Base-by-base conservation (phyloP, 345 rosid species). In the Triadica sebifera region DNA sequence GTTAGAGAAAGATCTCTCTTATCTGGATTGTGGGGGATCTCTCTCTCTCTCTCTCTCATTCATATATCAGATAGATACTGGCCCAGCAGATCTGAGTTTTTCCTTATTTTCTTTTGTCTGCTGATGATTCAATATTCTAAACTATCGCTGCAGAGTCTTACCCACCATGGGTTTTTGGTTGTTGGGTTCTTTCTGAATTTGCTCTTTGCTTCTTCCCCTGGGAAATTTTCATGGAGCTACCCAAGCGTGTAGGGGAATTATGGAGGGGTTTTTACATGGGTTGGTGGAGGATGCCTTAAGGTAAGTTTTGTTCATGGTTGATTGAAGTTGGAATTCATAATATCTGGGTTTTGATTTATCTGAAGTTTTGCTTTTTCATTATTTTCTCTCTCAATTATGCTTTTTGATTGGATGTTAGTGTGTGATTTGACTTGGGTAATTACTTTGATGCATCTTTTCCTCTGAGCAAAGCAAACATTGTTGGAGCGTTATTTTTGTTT, bases 41-140 rank as follows among this genome's bases (percentile, higher is more conserved):
- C 29, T 74, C 78, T 63, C 10, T 72, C 65, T 60, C 39, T 50
- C 62, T 55, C 59, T 19, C 19, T n/a, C 29, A 25, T 49, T 60
- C 65, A 58, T 67, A 59, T 13, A 59, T 78, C 67, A 17, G 72
- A 65, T 78, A 58, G 59, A 19, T 55, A 58, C 62, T 68, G 59
- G 78, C 82, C 81, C 82, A 80, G 74, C 71, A 75, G 81, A 81
- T 81, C 81, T 75, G 77, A 73, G 69, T 69, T 81, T 63, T 25
- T 59, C 34, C 38, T 5, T 56, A 6, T 39, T 25, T 55, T 61
- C 12, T 56, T 70, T 68, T 24, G 49, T 39, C 16, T 68, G 68
- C 13, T 56, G 79, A 76, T 73, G 84, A 79, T 81, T 69, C 39
- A 41, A 71, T 76, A 5, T 75, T 80, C 57, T 82, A 71, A 43